phyloP scores from a whole-genome alignment of 805 yeast genomes.

The Hagleromyces aurorensis region DNA sequence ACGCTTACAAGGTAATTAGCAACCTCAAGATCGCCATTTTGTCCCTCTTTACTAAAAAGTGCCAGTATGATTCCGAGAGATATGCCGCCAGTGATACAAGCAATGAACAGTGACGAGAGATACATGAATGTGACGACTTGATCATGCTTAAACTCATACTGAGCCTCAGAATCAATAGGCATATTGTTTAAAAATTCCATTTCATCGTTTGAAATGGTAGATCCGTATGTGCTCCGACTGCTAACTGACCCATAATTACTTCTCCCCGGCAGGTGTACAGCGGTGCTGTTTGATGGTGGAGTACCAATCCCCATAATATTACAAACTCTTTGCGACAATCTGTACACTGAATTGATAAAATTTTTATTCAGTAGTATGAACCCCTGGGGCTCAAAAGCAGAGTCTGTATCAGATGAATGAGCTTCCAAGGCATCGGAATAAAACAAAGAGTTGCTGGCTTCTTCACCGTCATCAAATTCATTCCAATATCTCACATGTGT shows the following conservation, averaged over 20 bases:
- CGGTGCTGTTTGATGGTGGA: no score
- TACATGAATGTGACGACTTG: slow-evolving; percentile 27
- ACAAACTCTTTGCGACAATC: slow-evolving; percentile 14
- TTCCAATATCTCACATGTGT: slow-evolving; percentile 26
- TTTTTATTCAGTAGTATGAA: slow-evolving; percentile 20
- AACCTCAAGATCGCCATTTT: slow-evolving; percentile 17
- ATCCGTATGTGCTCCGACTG: slow-evolving; percentile 3
- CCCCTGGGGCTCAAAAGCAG: slow-evolving; percentile 6
- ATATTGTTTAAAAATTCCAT: slow-evolving; percentile 15
- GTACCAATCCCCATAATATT: slow-evolving; percentile 5
- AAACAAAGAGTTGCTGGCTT: slow-evolving; percentile 14
- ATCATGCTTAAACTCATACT: slow-evolving; percentile 27
- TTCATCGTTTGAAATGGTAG: slow-evolving; percentile 11
- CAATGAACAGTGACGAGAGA: slow-evolving; percentile 18
- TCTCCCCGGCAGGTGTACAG: background rate
- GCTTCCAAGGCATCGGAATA: slow-evolving; percentile 7
- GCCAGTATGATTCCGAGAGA: slow-evolving; percentile 23
- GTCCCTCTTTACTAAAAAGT: slow-evolving; percentile 18
- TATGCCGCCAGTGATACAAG: slow-evolving; percentile 24
- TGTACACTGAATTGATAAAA: slow-evolving; percentile 19
- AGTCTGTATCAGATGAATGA: slow-evolving; percentile 2
- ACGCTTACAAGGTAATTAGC: slow-evolving; percentile 12
- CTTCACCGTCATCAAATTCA: slow-evolving; percentile 29
- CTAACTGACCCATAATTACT: slow-evolving; percentile 5
- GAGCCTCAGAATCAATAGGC: slow-evolving; percentile 19